These are phyloP conservation scores for Monascus ruber DNA, from an alignment of 2,329 filamentous ascomycete genomes.

Conservation along the genomic window DNA sequence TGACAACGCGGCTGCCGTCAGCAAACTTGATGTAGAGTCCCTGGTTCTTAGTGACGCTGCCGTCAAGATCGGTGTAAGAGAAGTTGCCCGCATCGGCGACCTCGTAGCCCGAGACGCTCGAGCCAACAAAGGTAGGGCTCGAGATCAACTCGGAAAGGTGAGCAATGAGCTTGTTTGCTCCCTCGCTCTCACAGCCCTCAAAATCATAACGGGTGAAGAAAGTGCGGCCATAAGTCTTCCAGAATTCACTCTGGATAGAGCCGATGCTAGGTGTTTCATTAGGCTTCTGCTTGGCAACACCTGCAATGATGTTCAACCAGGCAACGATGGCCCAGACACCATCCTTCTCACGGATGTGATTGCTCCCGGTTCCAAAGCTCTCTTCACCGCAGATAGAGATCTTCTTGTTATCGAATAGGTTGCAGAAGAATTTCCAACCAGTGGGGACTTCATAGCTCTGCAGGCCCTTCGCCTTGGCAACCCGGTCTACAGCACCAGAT, in stretches of 20 bases:
- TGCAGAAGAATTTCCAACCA: conserved; percentile 99
- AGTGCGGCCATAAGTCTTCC: conserved; percentile 87
- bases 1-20: conserved; percentile 87
- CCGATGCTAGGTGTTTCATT: conserved; percentile 80
- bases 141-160: conserved; percentile 70
- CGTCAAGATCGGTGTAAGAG: conserved; percentile 96
- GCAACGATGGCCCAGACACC: conserved; percentile 94
- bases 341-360: conserved; percentile 99
- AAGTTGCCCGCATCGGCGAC: conserved; percentile 90
- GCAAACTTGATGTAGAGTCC: conserved; percentile 91
- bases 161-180: conserved; percentile 78
- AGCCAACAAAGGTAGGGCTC: conserved; percentile 65
- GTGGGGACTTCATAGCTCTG: conserved; percentile 94
- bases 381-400: conserved; percentile 98
- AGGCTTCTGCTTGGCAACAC: conserved; percentile 71
- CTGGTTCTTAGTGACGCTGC: conserved; percentile 89
- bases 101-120: conserved; percentile 68
- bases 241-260: conserved; percentile 95
- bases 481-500: conserved; percentile 85
- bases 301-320: conserved; percentile 98
- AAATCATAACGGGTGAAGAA: conserved; percentile 99
- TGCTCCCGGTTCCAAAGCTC: conserved; percentile 93
- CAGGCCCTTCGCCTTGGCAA: conserved; percentile 87
- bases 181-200: conserved; percentile 84
- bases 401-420: conserved; percentile 86